Base-by-base conservation (phyloP, 2,329 filamentous ascomycete species). In the Chrysosporium keratinophilum region DNA sequence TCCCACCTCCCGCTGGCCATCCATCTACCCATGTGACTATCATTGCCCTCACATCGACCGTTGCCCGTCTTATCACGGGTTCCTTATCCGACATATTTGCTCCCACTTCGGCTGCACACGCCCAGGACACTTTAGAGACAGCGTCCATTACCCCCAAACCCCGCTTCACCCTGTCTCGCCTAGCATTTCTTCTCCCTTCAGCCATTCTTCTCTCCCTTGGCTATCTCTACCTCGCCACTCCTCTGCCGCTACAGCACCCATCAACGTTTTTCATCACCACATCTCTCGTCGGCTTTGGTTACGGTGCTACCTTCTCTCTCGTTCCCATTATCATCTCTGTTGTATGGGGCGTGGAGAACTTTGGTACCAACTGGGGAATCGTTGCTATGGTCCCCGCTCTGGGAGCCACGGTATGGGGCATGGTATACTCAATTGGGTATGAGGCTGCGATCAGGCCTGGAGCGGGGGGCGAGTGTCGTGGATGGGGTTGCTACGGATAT, bases 291-390 rank as follows among this genome's bases (percentile, higher is more conserved):
- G 93, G 93, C 5, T 84, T 89, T 1, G 93, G 93, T 43, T 97
- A 98, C 65, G 93, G 93, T 43, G 90, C 90, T 33, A 81, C 90
- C 19, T 98, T 97, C 74, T 86, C 82, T 46, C 78, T 97, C 5
- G 86, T 87, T 0, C 93, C 93, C 1, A 90, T 97, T 59, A 87
- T 97, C 54, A 85, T 96, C 61, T 88, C 84, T n/a, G 89, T 96
- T 9, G 91, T 98, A 44, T 98, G 93, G 93, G 93, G 93, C 23
- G 89, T 95, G 0, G 90, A 97, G 74, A 98, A 97, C 67, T 97
- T 98, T 66, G 93, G 88, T 55, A 98, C 93, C 0, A 97, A 98
- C 63, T 98, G 91, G 83, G 93, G 93, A 9, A 90, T 97, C 57
- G 83, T 97, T 6, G 89, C 90, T 41, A 93, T 94, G 76, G 83